Conservation (phyloP, 2,329 filamentous ascomycete species). For the Zymoseptoria crescenta region DNA sequence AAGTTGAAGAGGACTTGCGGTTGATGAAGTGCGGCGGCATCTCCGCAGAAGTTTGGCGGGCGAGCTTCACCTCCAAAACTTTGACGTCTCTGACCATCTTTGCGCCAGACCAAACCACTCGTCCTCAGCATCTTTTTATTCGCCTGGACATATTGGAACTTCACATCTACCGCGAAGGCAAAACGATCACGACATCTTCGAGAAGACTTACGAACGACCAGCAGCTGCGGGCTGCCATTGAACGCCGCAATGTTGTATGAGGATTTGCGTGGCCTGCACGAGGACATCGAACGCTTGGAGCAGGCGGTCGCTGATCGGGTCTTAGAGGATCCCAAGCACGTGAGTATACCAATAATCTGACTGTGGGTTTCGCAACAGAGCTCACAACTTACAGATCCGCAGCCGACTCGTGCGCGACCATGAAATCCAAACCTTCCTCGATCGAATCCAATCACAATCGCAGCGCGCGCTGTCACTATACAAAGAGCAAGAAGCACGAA, state of each 20-base stretch:
- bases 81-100: not conserved
- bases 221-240: not conserved
- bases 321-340: slow-evolving; percentile 79
- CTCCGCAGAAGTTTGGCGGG: not conserved
- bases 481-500: slow-evolving; percentile 65
- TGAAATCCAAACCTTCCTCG: slow-evolving; percentile 77
- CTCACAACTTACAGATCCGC: slow-evolving; percentile 55
- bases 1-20: not conserved
- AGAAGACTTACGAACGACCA: not conserved
- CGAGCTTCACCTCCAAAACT: not conserved
- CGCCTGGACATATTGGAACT: not conserved
- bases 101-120: not conserved
- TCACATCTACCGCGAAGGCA: too few relatives aligned
- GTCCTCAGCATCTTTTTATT: not conserved
- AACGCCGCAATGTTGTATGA: slow-evolving; percentile 64
- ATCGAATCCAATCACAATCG: slow-evolving; percentile 82
- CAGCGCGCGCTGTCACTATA: slow-evolving; percentile 74
- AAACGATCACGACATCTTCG: not conserved
- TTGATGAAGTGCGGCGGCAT: not conserved
- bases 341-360: slow-evolving; percentile 38
- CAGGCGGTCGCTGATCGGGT: slow-evolving; percentile 87
- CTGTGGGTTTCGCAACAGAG: slow-evolving; percentile 12
- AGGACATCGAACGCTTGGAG: slow-evolving; percentile 93
- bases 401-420: slow-evolving; percentile 87
- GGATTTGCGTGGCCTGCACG: slow-evolving; percentile 87